Evolutionary conservation across 768 basidiomycete species (phyloP), one percentile per base, ranked within the genome.

Genomic region (Phaffia tasmanica): DNA sequence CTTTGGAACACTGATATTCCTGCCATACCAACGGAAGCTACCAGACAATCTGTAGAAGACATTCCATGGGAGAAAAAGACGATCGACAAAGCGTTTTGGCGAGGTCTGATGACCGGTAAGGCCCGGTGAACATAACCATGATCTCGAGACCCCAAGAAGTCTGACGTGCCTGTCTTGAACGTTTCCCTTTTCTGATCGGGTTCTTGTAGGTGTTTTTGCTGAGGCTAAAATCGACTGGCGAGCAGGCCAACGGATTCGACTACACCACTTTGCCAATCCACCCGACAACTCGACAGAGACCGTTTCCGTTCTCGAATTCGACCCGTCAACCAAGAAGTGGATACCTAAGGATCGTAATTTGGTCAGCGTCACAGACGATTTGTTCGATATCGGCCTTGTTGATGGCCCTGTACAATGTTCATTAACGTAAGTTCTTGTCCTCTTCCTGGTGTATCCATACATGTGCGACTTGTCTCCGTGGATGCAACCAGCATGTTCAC

Each of bases 71-170:
- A 18, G 1, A 42, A 62, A 27, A 67, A 67, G 54, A 54, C 51
- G 8, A 57, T 62, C 18, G 25, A 53, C 25, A 62, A 62, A 48
- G 51, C 53, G n/a, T 62, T 42, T 46, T 67, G 66, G 66, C 32
- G 60, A 6, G 66, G 66, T n/a, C 53, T 62, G 61, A 60, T 53
- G 27, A 67, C 66, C 19, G 65, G 65, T 65, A 23, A 19, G 64
- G 32, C 23, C 6, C 23, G 18, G 16, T 62, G 21, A 35, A 25
- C 18, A 29, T 6, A 19, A 47, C 7, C 58, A 21, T 42, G 2
- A 23, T 25, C 7, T 61, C 5, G 35, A 1, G 14, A 27, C 42
- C 32, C 21, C 14, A 58, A 3, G n/a, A 30, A 23, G 32, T 29
- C 14, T 5, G 25, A 27, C 25, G 42, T 23, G n/a, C 59, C 49